Base-by-base conservation (phyloP, 106 monocot species). In the Vanilla planifolia region DNA sequence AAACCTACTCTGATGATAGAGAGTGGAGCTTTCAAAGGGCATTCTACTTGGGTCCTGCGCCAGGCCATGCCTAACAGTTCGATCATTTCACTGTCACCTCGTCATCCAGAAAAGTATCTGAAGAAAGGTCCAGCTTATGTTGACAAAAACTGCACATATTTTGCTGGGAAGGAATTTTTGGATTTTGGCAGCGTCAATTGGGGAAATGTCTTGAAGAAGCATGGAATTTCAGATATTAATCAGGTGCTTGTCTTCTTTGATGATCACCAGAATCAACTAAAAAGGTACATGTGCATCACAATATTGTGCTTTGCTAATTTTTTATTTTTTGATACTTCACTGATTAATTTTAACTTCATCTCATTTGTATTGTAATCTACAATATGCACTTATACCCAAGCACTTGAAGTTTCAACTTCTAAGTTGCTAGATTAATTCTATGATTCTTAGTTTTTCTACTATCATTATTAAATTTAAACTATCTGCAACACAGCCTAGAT, bases 251-350 rank as follows among this genome's bases (percentile, higher is more conserved):
- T 92, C 35, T 92, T 92, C 78, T 98, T 98, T 65, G 91, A 98
- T 66, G 96, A 98, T 73, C 96, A 98, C 75, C 96, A 98, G 66
- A 91, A 91, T 77, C 87, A 98, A 67, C 59, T 98, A 24, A 96
- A 96, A 62, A 90, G 95, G 90, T 96, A 67, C 14, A 35, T 9
- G 21, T 57, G 57, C 57, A 32, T 32, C 32, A 55, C 2, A n/a
- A n/a, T n/a, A n/a, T n/a, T n/a, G n/a, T n/a, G n/a, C n/a, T 28
- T 23, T 1, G 3, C 16, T 19, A 33, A 36, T 45, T 45, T 8
- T 3, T 67, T 22, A 30, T 28, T 32, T 24, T 27, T 59, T 42
- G 26, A 28, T 19, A 21, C 2, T 4, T 55, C 55, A 55, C 16
- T 55, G 6, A 33, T 55, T 56, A 13, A 32, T 37, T 5, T 37